Evolutionary conservation across 768 basidiomycete species (phyloP), one percentile per base, ranked within the genome.

Genomic region (Hirschioporus abietinus): DNA sequence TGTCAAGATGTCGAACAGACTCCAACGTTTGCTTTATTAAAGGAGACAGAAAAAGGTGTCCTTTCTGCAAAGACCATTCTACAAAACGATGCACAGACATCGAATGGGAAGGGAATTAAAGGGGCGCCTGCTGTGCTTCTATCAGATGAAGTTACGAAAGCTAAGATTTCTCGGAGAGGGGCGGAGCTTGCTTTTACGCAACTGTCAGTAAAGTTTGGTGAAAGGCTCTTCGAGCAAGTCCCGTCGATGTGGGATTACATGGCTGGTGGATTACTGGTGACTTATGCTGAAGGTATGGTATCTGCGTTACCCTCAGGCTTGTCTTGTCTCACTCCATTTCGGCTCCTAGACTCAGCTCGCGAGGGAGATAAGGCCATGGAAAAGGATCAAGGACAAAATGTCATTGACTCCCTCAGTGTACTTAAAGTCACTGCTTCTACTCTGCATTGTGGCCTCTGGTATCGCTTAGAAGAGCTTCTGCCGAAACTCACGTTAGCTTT

Each of bases 231-330:
- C 36, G 84, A 88, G 0, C 82, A 86, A 35, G 86, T 99, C n/a
- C 96, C 97, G 1, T 93, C 87, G 70, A 91, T 98, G 84, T 99
- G 96, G 96, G 88, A 91, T 63, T 94, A 92, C 5, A 93, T 97
- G 87, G 88, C 88, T 17, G 89, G 89, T 25, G 89, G 92, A 25
- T 74, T 97, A 42, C 71, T 90, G 60, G 86, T 84, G 64, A 84
- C 88, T 25, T 95, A 90, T 69, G 78, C 81, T 58, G 75, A 82
- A 36, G 88, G 95, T 95, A 74, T 59, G 86, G 72, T 30, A 12
- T 58, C 67, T 7, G 62, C 15, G 7, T 35, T 26, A 62, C 23
- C 3, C 34, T 20, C 42, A 6, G 12, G n/a, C n/a, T 10, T 52
- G 12, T 20, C 4, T 52, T 12, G 23, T 62, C 35, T 35, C 67